Evolutionary conservation across 192 early-diverging fungal species (phyloP).

Genomic region (Mortierella hygrophila): DNA sequence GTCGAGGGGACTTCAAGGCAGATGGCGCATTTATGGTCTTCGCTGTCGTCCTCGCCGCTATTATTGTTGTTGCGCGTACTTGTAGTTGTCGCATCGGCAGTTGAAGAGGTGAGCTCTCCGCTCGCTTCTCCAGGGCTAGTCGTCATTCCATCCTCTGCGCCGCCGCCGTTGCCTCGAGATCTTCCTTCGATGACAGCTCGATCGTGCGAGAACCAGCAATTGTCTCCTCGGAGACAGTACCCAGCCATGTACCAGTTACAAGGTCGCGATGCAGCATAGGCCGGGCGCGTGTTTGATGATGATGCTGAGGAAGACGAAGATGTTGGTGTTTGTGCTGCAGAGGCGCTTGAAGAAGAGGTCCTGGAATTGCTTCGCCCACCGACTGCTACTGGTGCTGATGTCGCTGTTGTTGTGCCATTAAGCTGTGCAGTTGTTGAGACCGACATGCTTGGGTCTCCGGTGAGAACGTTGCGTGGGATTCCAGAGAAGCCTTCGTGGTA

Average conservation of each 20-base stretch:
- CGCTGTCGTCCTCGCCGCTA: constrained; percentile 11
- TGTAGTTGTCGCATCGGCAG: background rate
- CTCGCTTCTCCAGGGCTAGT: background rate
- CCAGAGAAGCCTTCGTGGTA: constrained; percentile 45
- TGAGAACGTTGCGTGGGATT: background rate
- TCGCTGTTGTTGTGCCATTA: background rate
- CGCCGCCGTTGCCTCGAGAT: background rate
- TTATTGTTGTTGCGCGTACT: background rate
- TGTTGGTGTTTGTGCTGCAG: background rate
- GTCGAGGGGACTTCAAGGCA: constrained; percentile 43
- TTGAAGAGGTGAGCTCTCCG: background rate
- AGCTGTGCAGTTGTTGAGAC: background rate
- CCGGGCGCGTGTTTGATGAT: constrained; percentile 9
- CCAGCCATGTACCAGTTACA: constrained; percentile 53
- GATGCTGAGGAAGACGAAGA: background rate
- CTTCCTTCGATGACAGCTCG: constrained; percentile 9
- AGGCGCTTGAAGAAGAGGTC: background rate
- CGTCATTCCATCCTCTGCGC: constrained; percentile 9
- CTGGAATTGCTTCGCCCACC: background rate
- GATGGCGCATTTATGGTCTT: constrained; percentile 45
- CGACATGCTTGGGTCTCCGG: background rate
- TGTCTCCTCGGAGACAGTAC: constrained; percentile 47
- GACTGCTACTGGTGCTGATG: background rate
- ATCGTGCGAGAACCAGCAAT: constrained; percentile 54
- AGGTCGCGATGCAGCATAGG: constrained; percentile 23